These are phyloP conservation scores for Daldinia eschscholtzii DNA, from an alignment of 2,329 filamentous ascomycete genomes.

Conservation along the genomic window DNA sequence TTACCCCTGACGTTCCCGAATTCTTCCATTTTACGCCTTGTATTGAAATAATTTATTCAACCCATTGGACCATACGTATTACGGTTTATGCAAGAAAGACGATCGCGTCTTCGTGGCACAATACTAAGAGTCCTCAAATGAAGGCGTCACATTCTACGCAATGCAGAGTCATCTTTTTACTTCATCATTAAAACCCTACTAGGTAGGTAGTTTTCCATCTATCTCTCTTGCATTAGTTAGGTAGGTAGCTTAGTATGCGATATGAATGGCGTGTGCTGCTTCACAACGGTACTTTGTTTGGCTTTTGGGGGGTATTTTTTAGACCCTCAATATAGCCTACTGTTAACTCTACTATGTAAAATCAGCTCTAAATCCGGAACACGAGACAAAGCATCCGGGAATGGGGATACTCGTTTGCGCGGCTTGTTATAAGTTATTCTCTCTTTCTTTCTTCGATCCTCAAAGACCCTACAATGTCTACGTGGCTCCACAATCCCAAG, in stretches of 20 bases:
- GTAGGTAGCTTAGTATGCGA: not conserved
- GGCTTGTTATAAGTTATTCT: constrained; percentile 1
- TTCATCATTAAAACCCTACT: constrained; percentile 17
- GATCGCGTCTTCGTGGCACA: constrained; percentile 41
- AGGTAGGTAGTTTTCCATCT: too few relatives aligned
- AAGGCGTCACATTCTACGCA: constrained; percentile 14
- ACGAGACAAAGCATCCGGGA: constrained; percentile 12
- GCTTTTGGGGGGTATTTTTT: constrained; percentile 1
- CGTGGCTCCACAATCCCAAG: constrained; percentile 30
- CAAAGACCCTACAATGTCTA: constrained; percentile 6
- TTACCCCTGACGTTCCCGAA: constrained; percentile 35
- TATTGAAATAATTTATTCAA: constrained; percentile 22
- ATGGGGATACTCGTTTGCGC: not conserved
- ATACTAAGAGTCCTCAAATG: constrained; percentile 11
- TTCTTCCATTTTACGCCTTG: constrained; percentile 19
- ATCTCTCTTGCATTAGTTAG: too few relatives aligned
- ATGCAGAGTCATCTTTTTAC: constrained; percentile 13
- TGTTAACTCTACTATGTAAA: constrained; percentile 1
- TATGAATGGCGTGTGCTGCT: not conserved
- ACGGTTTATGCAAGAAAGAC: constrained; percentile 24
- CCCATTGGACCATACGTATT: constrained; percentile 27
- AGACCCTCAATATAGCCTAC: not conserved
- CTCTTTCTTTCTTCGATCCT: not conserved
- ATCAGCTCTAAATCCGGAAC: constrained; percentile 18
- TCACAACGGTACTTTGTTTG: not conserved